A percentile compares a stretch with the other conserved stretches of the same genome.
phyloP scores from a whole-genome alignment of 2,329 filamentous ascomycete genomes.

The Aschersonia sp. region DNA sequence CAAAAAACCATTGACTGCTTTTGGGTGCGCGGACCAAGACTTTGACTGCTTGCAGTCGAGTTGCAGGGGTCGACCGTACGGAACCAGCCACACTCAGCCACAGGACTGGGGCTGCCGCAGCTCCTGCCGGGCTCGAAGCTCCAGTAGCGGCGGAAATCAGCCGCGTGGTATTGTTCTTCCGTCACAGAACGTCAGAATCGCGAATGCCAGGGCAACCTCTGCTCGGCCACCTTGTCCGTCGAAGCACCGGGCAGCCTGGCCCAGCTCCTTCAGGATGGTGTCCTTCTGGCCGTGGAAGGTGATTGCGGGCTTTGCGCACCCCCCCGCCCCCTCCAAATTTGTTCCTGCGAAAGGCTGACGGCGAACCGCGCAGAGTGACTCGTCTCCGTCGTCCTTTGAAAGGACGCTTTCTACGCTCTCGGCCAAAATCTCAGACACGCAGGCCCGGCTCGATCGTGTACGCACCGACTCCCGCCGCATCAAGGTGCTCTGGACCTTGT shows the following conservation, averaged over 20 bases:
- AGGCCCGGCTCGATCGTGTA: conserved; percentile 57
- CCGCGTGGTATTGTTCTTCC: too few relatives aligned
- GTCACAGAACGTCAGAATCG: neutral
- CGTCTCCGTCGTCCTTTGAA: conserved; percentile 84
- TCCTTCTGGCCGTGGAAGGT: conserved; percentile 11
- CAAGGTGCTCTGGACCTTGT: conserved; percentile 79
- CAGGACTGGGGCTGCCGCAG: neutral
- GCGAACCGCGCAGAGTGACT: conserved; percentile 42
- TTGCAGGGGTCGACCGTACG: neutral
- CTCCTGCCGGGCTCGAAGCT: too few relatives aligned
- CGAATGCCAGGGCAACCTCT: neutral
- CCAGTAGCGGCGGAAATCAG: too few relatives aligned
- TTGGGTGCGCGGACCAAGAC: too few relatives aligned
- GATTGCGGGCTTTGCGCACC: neutral
- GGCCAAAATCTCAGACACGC: conserved; percentile 63
- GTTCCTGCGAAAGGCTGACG: conserved; percentile 5
- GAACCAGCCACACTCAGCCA: neutral
- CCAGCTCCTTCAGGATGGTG: conserved; percentile 5
- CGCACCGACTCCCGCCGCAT: conserved; percentile 61
- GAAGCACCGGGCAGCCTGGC: neutral
- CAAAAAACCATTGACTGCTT: too few relatives aligned
- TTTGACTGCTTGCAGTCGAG: neutral
- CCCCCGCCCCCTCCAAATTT: neutral
- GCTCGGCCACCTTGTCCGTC: neutral
- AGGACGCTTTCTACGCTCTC: conserved; percentile 75